Evolutionary conservation across 2,329 filamentous ascomycete genomes (phyloP), one percentile per base, ranked within the genome.

Genomic region (Diplocarpon rosae): DNA sequence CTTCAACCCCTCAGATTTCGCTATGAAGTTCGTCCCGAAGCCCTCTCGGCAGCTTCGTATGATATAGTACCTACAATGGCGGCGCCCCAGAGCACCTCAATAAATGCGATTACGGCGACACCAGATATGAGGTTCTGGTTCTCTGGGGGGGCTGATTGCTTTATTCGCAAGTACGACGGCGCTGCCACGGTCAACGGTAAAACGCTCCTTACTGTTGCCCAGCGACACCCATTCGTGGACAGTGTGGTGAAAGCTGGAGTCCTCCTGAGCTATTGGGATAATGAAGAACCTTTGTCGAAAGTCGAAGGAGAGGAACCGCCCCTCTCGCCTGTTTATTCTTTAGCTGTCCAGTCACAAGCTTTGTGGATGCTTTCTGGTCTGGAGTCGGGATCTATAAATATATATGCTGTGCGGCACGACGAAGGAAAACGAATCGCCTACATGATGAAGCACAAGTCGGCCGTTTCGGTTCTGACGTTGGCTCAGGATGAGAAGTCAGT

Each of bases 61-160:
- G 92, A 98, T 62, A 95, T 98, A 48, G 83, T 95, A 1, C 92
- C 92, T 1, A 96, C 92, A 16, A 96, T 96, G 67, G 92, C 92
- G 1, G 92, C 92, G 2, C 92, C 92, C 1, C 89, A 95, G 63
- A 85, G 87, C 50, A 98, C 92, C 2, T 95, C 88, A 42, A 86
- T 98, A 65, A 98, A 98, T 61, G 83, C 88, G 9, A 76, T 98
- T 47, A 80, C 88, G 17, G 82, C 92, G 28, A 98, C 92, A 0
- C 89, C 88, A 2, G 92, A 98, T 63, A 82, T 95, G 71, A 78
- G 88, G 44, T 96, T 88, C 75, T 90, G 94, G 63, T 89, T 96
- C 62, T 95, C 83, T 10, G 92, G 92, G 31, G 92, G 92, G 1
- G 83, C 85, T 0, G 92, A 98, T 65, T 90, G 92, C 38, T 98